A percentile compares a stretch with the other conserved stretches of the same genome.
These are phyloP conservation scores for Ramaria sp. DNA, from an alignment of 768 basidiomycete genomes.

Conservation along the genomic window DNA sequence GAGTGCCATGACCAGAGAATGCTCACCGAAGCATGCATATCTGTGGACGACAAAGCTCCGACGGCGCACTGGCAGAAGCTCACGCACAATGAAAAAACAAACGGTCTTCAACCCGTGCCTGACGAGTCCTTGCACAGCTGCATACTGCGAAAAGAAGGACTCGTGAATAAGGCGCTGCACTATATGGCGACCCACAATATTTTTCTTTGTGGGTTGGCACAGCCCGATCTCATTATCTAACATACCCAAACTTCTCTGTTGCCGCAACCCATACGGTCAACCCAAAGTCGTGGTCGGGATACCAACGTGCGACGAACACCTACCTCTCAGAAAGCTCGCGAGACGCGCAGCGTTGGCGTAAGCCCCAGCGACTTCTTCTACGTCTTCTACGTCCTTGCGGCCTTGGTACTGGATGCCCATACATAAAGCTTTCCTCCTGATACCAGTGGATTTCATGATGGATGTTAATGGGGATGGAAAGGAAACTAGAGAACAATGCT, in stretches of 20 bases:
- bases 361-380: neutral
- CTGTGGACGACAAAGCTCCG: neutral
- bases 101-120: neutral
- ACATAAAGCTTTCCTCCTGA: neutral
- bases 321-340: neutral
- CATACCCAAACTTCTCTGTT: neutral
- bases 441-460: neutral
- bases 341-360: neutral
- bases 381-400: neutral
- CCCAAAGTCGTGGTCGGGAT: no score
- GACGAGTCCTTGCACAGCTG: neutral
- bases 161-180: neutral
- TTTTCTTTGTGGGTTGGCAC: neutral
- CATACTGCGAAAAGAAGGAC: neutral
- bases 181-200: constrained; percentile 1
- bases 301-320: neutral
- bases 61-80: neutral
- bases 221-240: neutral
- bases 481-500: neutral
- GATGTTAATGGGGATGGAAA: neutral
- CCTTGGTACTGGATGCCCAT: neutral
- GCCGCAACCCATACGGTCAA: neutral
- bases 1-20: constrained; percentile 7
- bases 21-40: no score
- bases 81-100: constrained; percentile 8